Conservation (phyloP, 1,284 basidiomycete species). For the Anthracocystis walkeri region DNA sequence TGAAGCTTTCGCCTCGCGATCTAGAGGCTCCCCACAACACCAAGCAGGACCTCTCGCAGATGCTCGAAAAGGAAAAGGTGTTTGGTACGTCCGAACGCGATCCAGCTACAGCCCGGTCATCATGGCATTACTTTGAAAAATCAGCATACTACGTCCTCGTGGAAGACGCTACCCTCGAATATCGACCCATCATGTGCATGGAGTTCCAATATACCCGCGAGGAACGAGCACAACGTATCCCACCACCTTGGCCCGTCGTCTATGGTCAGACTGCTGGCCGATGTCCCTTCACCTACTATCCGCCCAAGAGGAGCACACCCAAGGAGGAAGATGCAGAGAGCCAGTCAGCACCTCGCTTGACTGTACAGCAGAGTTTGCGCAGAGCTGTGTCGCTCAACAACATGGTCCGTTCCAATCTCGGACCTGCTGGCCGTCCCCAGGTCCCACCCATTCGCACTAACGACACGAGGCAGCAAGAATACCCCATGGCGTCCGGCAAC, state of each 20-base stretch:
- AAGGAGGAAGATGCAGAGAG: conserved; percentile 25
- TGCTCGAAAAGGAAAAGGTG: conserved; percentile 87
- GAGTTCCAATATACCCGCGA: conserved; percentile 71
- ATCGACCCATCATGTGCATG: conserved; percentile 73
- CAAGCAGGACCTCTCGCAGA: conserved; percentile 71
- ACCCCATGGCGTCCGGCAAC: conserved; percentile 73
- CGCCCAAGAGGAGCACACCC: conserved; percentile 35
- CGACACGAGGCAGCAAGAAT: conserved; percentile 40
- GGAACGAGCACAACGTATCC: conserved; percentile 15
- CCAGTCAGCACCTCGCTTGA: conserved; percentile 10
- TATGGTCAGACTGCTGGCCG: conserved; percentile 71
- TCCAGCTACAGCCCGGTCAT: conserved; percentile 84
- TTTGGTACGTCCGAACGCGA: conserved; percentile 92
- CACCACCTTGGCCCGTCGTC: conserved; percentile 73
- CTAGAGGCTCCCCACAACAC: conserved; percentile 22
- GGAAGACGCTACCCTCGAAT: conserved; percentile 86
- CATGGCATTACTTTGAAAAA: conserved; percentile 88
- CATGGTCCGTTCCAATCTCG: conserved; percentile 72
- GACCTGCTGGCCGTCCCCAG: conserved; percentile 27
- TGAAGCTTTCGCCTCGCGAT: conserved; percentile 42
- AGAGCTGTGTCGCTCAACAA: conserved; percentile 83
- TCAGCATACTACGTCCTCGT: conserved; percentile 85
- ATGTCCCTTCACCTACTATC: conserved; percentile 69
- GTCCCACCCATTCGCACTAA: conserved; percentile 22
- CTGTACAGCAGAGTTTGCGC: conserved; percentile 72